Base-by-base conservation (phyloP, 1,284 basidiomycete genomes). In the Agroathelia rolfsii region DNA sequence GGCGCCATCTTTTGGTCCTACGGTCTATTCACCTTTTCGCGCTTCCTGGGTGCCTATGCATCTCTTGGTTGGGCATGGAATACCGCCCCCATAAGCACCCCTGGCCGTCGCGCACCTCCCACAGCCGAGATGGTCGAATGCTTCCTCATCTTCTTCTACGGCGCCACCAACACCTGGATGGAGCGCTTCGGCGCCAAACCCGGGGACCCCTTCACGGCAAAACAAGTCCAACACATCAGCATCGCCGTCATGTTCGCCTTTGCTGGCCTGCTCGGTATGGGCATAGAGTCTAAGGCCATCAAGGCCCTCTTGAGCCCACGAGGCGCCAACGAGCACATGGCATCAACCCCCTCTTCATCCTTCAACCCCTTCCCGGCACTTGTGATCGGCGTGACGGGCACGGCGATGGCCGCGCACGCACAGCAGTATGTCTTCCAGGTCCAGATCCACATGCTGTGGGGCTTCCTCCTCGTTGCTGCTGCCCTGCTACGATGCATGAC, bases 231-330 rank as follows among this genome's bases (percentile, higher is more conserved):
- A 53, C 94, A 97, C 53, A 94, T 95, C 42, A 77, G 83, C 36
- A 96, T 97, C 41, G 92, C 92, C 51, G 84, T 79, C 47, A 94
- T 93, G 90, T 96, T 94, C 60, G 95, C 88, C 79, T 94, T 92
- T 47, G 89, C 86, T 7, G 93, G 93, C 3, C 64, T 90, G 3
- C 58, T 90, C 9, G 93, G 92, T 4, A 86, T 96, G 75, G 76
- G 81, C 10, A 75, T 97, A 38, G 93, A 97, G 59, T 86, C 83
- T 7, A 75, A 68, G 45, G 62, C 59, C 17, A 56, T 92, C 20
- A 71, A 85, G 14, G 62, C 64, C 36, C 85, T 80, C 80, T 56
- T 86, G 19, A 69, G 75, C 25, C 63, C 69, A 2, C 69, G 73
- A 2, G 62, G 71, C 1, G 64, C 67, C 22, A 58, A 54, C 31